Evolutionary conservation across 495 filamentous ascomycete species (phyloP), one percentile per base, ranked within the genome.

Genomic region (Durotheca rogersii): DNA sequence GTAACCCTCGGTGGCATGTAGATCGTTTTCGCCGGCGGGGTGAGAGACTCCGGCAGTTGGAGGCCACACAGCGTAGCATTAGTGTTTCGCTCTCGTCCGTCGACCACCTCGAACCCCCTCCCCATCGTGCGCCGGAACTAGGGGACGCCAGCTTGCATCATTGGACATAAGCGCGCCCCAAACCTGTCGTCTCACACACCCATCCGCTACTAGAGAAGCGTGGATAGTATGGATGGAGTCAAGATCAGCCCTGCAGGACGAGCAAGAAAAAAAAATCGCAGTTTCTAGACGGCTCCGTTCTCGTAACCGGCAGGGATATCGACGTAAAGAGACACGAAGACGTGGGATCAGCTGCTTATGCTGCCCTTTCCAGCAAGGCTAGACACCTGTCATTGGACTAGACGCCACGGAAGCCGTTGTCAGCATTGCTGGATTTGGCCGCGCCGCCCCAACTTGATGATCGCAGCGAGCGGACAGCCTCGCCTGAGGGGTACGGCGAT

Each of bases 81-180:
- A 45, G 35, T 56, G 57, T 60, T 36, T 60, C 57, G 57, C 57
- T 14, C 45, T 59, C 41, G 33, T 54, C 56, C 56, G 50, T 41
- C 56, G 51, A 54, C 56, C 56, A 51, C 18, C 41, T 54, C 36
- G 52, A 52, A 60, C 47, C 52, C 17, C n/a, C n/a, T n/a, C n/a
- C 57, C 40, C 17, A 21, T 17, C 31, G 51, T 35, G 18, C 50
- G 56, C 56, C 45, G 50, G 46, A 54, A 59, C 41, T 20, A 18
- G 29, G 46, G 45, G 56, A 47, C 51, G 46, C 51, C 47, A 52
- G 46, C 45, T 60, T 60, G 52, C 57, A 60, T 60, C 51, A 60
- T 60, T 60, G 51, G 43, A 52, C 57, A 58, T 58, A 52, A 58
- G 54, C 47, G 54, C 32, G 52, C 35, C 25, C 47, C 56, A 41